Conservation (phyloP, 2,329 filamentous ascomycete species). For the Ilyonectria mors-panacis region DNA sequence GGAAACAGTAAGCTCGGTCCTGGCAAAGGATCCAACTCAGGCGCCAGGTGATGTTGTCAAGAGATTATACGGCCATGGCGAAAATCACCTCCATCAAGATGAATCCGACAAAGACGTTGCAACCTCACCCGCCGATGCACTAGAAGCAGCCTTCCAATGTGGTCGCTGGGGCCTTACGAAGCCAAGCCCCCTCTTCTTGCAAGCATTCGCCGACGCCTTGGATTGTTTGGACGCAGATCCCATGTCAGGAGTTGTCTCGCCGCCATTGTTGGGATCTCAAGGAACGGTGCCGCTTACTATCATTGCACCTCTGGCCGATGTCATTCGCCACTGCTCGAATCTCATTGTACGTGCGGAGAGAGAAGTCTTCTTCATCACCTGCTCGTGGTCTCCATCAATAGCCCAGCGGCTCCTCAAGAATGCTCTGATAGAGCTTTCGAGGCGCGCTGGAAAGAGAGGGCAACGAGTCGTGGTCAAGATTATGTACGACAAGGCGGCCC, state of each 20-base stretch:
- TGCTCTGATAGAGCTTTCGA: slow-evolving; percentile 78
- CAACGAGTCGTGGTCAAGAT: slow-evolving; percentile 77
- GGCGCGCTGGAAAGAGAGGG: slow-evolving; percentile 71
- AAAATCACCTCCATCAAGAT: slow-evolving; percentile 28
- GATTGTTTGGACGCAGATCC: slow-evolving; percentile 67
- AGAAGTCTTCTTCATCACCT: slow-evolving; percentile 82
- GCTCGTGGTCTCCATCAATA: slow-evolving; percentile 80
- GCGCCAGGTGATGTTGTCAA: slow-evolving; percentile 69
- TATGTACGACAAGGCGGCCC: slow-evolving; percentile 80
- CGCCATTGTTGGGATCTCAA: slow-evolving; percentile 65
- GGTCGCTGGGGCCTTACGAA: slow-evolving; percentile 76
- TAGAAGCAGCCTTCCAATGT: slow-evolving; percentile 71
- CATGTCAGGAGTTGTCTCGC: slow-evolving; percentile 65
- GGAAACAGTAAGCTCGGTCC: slow-evolving; percentile 70
- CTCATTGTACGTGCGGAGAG: slow-evolving; percentile 80
- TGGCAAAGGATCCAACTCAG: slow-evolving; percentile 68
- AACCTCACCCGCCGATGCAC: slow-evolving; percentile 51
- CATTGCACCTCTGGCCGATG: slow-evolving; percentile 70
- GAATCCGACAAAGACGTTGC: slow-evolving; percentile 24
- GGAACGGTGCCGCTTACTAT: slow-evolving; percentile 79
- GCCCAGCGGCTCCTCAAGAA: slow-evolving; percentile 78
- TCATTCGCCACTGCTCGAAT: slow-evolving; percentile 82
- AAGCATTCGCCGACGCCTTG: slow-evolving; percentile 78
- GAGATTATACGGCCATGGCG: slow-evolving; percentile 63
- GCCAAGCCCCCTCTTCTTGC: slow-evolving; percentile 78